These are phyloP conservation scores for Xylaria acuta DNA, from an alignment of 495 filamentous ascomycete genomes.

Conservation along the genomic window DNA sequence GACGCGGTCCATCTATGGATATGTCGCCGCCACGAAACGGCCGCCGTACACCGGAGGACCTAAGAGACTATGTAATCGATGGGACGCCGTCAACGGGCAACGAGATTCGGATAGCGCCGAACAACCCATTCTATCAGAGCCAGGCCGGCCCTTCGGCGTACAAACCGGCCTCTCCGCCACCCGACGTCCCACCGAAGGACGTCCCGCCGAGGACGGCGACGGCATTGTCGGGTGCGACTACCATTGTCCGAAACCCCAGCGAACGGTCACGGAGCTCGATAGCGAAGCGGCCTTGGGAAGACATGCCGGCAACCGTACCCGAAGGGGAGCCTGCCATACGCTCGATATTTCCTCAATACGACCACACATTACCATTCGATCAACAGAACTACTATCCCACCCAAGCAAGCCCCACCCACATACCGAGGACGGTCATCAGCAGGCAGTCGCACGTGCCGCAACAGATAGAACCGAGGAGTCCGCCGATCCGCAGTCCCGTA, in stretches of 20 bases:
- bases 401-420: constrained; percentile 57
- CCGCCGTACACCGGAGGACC: constrained; percentile 43
- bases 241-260: constrained; percentile 56
- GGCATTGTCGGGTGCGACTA: constrained; percentile 57
- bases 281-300: constrained; percentile 51
- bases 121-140: constrained; percentile 37
- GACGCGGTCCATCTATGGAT: constrained; percentile 40
- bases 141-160: constrained; percentile 42
- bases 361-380: constrained; percentile 70
- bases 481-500: constrained; percentile 41
- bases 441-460: constrained; percentile 60
- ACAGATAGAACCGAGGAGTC: constrained; percentile 36
- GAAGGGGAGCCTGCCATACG: constrained; percentile 47
- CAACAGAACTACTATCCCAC: constrained; percentile 74
- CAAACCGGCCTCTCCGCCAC: constrained; percentile 33
- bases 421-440: constrained; percentile 63
- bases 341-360: constrained; percentile 81
- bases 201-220: constrained; percentile 52
- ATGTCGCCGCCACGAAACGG: constrained; percentile 42
- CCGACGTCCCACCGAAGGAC: constrained; percentile 38
- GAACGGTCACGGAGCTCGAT: constrained; percentile 55
- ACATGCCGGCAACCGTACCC: constrained; percentile 39
- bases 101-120: constrained; percentile 31
- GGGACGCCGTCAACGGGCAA: constrained; percentile 35
- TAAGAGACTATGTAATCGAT: constrained; percentile 44